These are phyloP conservation scores for Glomus cerebriforme DNA, from an alignment of 192 early-diverging fungal genomes.

Conservation along the genomic window DNA sequence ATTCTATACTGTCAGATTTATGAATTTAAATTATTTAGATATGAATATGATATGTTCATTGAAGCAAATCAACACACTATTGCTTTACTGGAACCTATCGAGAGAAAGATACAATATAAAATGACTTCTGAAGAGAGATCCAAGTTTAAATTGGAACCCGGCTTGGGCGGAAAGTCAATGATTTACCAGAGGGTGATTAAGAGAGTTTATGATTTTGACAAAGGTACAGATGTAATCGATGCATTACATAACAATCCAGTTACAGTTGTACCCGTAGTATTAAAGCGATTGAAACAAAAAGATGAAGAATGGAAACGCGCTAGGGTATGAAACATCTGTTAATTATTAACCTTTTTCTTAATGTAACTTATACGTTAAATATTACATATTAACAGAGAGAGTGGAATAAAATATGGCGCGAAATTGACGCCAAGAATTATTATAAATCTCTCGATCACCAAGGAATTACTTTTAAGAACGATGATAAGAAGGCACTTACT, in stretches of 20 bases:
- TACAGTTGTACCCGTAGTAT: constrained; percentile 88
- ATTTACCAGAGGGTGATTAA: constrained; percentile 93
- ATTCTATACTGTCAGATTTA: neutral
- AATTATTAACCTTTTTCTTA: neutral
- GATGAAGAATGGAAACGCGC: constrained; percentile 97
- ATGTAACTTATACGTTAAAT: neutral
- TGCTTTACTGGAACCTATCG: constrained; percentile 87
- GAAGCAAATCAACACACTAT: constrained; percentile 92
- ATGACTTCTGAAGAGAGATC: constrained; percentile 81
- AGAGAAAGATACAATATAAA: constrained; percentile 69
- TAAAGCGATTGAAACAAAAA: constrained; percentile 96
- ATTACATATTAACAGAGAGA: constrained; percentile 65
- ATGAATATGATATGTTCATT: constrained; percentile 97
- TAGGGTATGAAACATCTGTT: constrained; percentile 50
- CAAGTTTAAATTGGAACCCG: constrained; percentile 71
- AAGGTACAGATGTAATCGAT: constrained; percentile 88
- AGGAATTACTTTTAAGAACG: constrained; percentile 84
- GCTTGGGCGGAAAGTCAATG: constrained; percentile 82
- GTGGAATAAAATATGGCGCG: constrained; percentile 97
- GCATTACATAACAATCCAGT: constrained; percentile 90
- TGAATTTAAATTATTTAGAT: constrained; percentile 35
- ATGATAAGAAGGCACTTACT: constrained; percentile 81
- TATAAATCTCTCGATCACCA: constrained; percentile 95
- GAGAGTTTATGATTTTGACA: constrained; percentile 90
- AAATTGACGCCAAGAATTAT: constrained; percentile 91